phyloP scores from a whole-genome alignment of 2,329 filamentous ascomycete species.

The Xylariaceae sp. region DNA sequence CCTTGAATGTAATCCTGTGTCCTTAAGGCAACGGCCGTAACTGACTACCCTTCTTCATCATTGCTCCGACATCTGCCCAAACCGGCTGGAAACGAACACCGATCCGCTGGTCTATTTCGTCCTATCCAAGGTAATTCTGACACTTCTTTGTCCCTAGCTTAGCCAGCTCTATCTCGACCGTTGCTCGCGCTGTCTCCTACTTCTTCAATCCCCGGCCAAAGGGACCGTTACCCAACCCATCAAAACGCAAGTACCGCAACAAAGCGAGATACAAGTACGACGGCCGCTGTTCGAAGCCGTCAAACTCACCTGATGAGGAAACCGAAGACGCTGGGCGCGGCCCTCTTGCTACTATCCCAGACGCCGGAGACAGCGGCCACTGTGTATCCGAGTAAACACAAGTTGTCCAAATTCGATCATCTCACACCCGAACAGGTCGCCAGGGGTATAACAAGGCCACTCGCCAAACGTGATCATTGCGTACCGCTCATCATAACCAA shows the following conservation, averaged over 20 bases:
- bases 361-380: constrained; percentile 20
- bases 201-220: background rate
- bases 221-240: background rate
- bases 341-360: constrained; percentile 20
- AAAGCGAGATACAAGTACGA: constrained; percentile 18
- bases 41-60: background rate
- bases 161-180: background rate
- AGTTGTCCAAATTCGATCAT: constrained; percentile 32
- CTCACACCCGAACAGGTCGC: constrained; percentile 22
- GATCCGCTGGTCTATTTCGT: background rate
- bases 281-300: background rate
- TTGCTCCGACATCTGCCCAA: background rate
- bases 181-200: constrained; percentile 1
- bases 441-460: constrained; percentile 23
- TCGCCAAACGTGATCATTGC: constrained; percentile 31
- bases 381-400: constrained; percentile 32
- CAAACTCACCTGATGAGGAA: constrained; percentile 2
- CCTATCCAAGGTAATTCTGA: background rate
- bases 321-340: constrained; percentile 5
- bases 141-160: background rate
- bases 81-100: background rate
- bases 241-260: background rate
- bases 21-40: background rate
- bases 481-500: constrained; percentile 67
- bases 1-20: background rate